These are phyloP conservation scores for Lanmaoa pseudosensibilis DNA, from an alignment of 768 basidiomycete genomes.

Conservation along the genomic window DNA sequence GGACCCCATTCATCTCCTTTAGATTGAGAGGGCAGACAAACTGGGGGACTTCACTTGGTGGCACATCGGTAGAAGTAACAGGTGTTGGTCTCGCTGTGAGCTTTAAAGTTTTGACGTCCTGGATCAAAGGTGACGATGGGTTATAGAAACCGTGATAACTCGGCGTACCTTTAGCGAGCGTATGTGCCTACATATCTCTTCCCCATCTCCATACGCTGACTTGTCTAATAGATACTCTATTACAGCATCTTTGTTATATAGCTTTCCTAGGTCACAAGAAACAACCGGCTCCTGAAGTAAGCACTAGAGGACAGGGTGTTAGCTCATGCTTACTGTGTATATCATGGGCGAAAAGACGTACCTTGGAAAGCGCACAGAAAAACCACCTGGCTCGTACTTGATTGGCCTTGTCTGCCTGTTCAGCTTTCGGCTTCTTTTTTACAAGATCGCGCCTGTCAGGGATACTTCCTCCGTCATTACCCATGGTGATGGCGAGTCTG, in stretches of 20 bases:
- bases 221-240: conserved; percentile 88
- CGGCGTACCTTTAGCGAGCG: conserved; percentile 78
- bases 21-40: conserved; percentile 91
- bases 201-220: conserved; percentile 84
- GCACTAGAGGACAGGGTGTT: conserved; percentile 45
- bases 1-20: conserved; percentile 91
- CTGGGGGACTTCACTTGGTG: conserved; percentile 51
- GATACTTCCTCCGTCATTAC: conserved; percentile 88
- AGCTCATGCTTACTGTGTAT: neutral
- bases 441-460: conserved; percentile 83
- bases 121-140: neutral
- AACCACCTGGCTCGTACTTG: conserved; percentile 87
- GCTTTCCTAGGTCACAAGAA: conserved; percentile 86
- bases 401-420: conserved; percentile 89
- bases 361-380: conserved; percentile 95
- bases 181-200: conserved; percentile 90
- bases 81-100: conserved; percentile 74
- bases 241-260: conserved; percentile 95
- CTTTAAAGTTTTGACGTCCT: conserved; percentile 86
- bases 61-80: conserved; percentile 29
- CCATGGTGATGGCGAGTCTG: conserved; percentile 52
- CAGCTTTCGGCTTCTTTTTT: conserved; percentile 71
- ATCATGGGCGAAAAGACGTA: conserved; percentile 29
- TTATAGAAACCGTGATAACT: neutral
- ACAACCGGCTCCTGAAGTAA: conserved; percentile 89